Evolutionary conservation across 2,329 filamentous ascomycete species (phyloP).

Genomic region (Diaporthe citrichinensis): DNA sequence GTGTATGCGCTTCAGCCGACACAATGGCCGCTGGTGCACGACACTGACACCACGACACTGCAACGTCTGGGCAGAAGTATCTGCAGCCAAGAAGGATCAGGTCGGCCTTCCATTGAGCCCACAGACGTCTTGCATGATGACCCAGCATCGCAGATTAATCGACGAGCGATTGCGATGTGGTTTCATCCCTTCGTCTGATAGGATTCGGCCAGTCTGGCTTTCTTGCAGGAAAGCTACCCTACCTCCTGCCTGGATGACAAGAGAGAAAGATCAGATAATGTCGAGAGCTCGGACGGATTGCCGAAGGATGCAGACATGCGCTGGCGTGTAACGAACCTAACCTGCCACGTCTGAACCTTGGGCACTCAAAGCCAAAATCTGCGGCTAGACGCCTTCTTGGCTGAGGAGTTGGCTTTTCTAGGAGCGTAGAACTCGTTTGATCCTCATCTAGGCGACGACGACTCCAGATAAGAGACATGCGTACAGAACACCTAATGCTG

Average conservation of each 20-base stretch:
- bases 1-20: neutral
- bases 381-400: neutral
- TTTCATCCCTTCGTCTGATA: slow-evolving; percentile 22
- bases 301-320: neutral
- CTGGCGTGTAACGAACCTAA: slow-evolving; percentile 1
- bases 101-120: slow-evolving; percentile 10
- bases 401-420: neutral
- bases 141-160: neutral
- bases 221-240: neutral
- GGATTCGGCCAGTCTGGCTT: neutral
- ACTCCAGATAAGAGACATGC: neutral
- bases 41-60: slow-evolving; percentile 16
- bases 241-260: slow-evolving; percentile 12
- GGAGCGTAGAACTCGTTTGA: neutral
- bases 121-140: slow-evolving; percentile 13
- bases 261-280: neutral
- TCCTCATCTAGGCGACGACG: neutral
- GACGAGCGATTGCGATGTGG: neutral
- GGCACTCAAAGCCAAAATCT: neutral
- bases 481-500: neutral
- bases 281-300: slow-evolving; percentile 17
- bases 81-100: slow-evolving; percentile 9
- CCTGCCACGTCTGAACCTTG: slow-evolving; percentile 4
- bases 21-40: neutral
- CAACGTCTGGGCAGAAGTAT: slow-evolving; percentile 17